These are phyloP conservation scores for Curvularia spicifera DNA, from an alignment of 2,329 filamentous ascomycete species.

Conservation along the genomic window DNA sequence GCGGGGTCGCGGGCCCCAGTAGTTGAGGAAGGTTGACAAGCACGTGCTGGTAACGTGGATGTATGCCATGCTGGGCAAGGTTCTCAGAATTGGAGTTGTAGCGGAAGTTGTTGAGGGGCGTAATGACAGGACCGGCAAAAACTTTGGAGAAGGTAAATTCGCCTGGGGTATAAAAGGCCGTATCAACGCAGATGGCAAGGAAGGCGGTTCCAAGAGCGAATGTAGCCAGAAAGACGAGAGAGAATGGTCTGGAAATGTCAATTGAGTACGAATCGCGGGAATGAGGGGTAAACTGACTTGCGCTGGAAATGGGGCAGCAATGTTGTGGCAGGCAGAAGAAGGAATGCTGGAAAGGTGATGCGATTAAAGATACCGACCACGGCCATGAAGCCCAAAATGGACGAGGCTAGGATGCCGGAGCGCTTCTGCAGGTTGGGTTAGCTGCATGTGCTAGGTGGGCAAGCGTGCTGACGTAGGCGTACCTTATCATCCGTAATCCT, in stretches of 20 bases:
- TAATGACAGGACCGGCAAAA: constrained; percentile 60
- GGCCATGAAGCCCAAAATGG: constrained; percentile 77
- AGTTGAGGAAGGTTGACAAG: constrained; percentile 60
- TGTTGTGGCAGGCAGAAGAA: constrained; percentile 81
- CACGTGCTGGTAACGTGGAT: constrained; percentile 61
- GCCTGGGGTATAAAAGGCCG: constrained; percentile 73
- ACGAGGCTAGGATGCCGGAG: constrained; percentile 76
- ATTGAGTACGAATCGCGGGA: background rate
- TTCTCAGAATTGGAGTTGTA: constrained; percentile 59
- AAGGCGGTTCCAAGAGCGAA: constrained; percentile 72
- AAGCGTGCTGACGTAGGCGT: constrained; percentile 46
- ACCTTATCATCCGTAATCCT: constrained; percentile 83
- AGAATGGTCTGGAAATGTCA: constrained; percentile 56
- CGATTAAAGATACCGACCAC: constrained; percentile 94
- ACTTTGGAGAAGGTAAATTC: constrained; percentile 70
- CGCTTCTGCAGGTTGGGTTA: constrained; percentile 63
- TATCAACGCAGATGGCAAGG: constrained; percentile 81
- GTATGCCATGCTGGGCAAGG: constrained; percentile 60
- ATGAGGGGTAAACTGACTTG: constrained; percentile 63
- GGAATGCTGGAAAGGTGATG: constrained; percentile 94
- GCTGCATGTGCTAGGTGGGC: constrained; percentile 35
- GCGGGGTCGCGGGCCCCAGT: constrained; percentile 58
- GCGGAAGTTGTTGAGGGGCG: constrained; percentile 60
- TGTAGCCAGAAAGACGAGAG: constrained; percentile 67
- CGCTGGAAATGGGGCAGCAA: constrained; percentile 84